Base-by-base conservation (phyloP, 2,329 filamentous ascomycete species). In the Biscogniauxia marginata region DNA sequence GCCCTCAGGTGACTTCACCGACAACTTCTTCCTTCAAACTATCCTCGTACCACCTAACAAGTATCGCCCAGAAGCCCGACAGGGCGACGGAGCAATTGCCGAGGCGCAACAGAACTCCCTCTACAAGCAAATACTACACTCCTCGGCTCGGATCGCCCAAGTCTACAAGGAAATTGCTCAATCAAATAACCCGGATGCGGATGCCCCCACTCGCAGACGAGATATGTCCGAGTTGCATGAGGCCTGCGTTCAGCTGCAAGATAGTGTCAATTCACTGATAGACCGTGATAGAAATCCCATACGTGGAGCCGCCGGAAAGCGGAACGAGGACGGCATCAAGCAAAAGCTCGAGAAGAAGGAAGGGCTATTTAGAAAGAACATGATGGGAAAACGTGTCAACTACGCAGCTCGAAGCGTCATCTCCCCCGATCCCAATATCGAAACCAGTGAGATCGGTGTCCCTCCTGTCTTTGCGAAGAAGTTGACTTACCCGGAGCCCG, bases 331-430 rank as follows among this genome's bases (percentile, higher is more conserved):
- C 61, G 95, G 96, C 65, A 96, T 99, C 76, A 99, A 99, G 76
- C 95, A 99, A 71, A 89, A 93, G 70, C 82, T 99, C 23, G 95
- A 99, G 76, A 99, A 99, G 81, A 99, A 99, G 76, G 96, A 99
- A 70, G 95, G 95, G 63, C 81, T 99, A 24, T 99, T 99, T 80
- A 84, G 95, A 67, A 98, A 96, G 79, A 97, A 99, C 75, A 98
- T 99, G 95, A 99, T 99, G 95, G 95, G 95, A 59, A 99, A 99
- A 80, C 92, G 95, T 79, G 95, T 99, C 76, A 98, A 99, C 74
- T 98, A 95, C 72, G 95, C 95, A 50, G 95, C 95, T 39, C 89
- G 95, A 72, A 96, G 90, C 82, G 95, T 99, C 72, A 99, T 99
- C 66, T 98, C 93, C 8, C 95, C 95, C 0, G 95, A 99, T 70